Percentiles rank a stretch among this genome's conserved stretches.
Evolutionary conservation across 164 flowering plant genomes (phyloP).

Genomic region (Vitis vinifera): DNA sequence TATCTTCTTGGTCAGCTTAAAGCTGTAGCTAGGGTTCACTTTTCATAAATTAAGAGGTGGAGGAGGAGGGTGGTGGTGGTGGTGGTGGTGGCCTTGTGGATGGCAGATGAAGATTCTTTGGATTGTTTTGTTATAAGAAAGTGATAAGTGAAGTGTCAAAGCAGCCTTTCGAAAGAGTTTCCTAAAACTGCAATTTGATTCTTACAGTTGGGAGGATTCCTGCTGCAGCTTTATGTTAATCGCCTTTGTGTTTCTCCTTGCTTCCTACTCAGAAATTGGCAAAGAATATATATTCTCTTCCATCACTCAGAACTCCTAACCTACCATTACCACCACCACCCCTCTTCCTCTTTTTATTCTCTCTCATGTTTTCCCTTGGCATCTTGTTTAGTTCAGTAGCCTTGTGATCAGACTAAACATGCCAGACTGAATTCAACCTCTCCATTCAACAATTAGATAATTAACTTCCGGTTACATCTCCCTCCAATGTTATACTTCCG

Average conservation of each 20-base stretch:
- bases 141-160: constrained; percentile 12
- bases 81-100: constrained; percentile 4
- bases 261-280: not conserved
- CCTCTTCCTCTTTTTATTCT: too few species aligned
- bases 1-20: constrained; percentile 10
- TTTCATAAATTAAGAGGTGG: not conserved
- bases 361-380: not conserved
- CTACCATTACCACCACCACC: too few species aligned
- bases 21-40: not conserved
- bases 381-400: not conserved
- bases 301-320: too few species aligned
- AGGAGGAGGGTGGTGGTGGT: not conserved
- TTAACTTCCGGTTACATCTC: too few species aligned
- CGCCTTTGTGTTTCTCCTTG: constrained; percentile 3
- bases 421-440: too few species aligned
- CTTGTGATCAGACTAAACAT: too few species aligned
- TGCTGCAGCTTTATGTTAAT: constrained; percentile 13
- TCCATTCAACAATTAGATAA: too few species aligned
- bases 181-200: constrained; percentile 17
- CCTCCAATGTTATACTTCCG: too few species aligned
- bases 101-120: constrained; percentile 13
- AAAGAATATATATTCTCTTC: constrained; percentile 4
- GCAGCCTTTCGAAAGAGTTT: constrained; percentile 25
- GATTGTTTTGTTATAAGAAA: constrained; percentile 11
- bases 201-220: constrained; percentile 9